Evolutionary conservation across 2,329 filamentous ascomycete species (phyloP).

Genomic region (Arthrobotrys pseudoclavata): DNA sequence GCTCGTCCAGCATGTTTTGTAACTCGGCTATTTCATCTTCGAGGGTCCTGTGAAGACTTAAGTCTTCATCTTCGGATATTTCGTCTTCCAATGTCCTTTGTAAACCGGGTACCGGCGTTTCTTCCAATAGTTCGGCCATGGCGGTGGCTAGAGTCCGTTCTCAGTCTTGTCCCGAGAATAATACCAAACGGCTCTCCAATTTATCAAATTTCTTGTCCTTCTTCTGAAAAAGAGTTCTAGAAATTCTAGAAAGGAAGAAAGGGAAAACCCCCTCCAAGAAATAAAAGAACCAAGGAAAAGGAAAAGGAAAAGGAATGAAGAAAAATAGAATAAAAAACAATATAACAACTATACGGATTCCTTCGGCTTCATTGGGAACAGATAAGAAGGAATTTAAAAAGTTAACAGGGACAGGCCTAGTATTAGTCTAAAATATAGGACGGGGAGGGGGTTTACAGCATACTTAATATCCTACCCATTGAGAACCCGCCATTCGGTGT

Average conservation of each 20-base stretch:
- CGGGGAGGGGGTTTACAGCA: constrained; percentile 30
- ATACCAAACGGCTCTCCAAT: neutral
- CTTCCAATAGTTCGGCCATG: constrained; percentile 24
- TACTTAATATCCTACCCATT: constrained; percentile 23
- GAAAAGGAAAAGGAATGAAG: constrained; percentile 17
- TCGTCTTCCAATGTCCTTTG: constrained; percentile 24
- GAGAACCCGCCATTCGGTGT: constrained; percentile 28
- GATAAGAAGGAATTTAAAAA: constrained; percentile 32
- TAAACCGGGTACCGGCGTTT: constrained; percentile 16
- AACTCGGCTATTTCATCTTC: constrained; percentile 51
- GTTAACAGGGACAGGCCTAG: constrained; percentile 31
- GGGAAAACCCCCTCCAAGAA: constrained; percentile 10
- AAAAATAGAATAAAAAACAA: constrained; percentile 9
- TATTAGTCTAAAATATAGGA: constrained; percentile 34
- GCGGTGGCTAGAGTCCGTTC: neutral
- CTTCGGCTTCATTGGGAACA: constrained; percentile 25
- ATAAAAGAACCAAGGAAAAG: constrained; percentile 23
- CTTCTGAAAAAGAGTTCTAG: constrained; percentile 4
- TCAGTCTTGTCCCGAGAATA: neutral
- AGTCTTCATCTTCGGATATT: constrained; percentile 39
- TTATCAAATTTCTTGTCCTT: neutral
- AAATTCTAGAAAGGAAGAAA: constrained; percentile 18
- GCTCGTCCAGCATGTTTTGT: constrained; percentile 43
- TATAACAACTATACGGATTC: constrained; percentile 31
- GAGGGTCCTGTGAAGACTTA: constrained; percentile 41